A percentile compares a stretch with the other conserved stretches of the same genome.
These are phyloP conservation scores for Cryptococcus sp. DNA, from an alignment of 1,284 basidiomycete species.

Conservation along the genomic window DNA sequence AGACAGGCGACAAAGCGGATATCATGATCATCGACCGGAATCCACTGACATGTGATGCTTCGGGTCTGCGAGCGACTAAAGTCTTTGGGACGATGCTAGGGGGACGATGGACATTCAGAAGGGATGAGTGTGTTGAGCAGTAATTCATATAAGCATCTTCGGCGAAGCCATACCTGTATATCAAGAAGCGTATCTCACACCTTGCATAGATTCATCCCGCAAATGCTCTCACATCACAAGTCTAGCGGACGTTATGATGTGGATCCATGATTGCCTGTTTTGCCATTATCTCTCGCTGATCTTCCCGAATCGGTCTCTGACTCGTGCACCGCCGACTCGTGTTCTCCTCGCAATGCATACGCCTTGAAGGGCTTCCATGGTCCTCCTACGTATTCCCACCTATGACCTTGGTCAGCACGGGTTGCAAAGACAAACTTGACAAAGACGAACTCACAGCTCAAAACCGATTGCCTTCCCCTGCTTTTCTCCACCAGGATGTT, in stretches of 20 bases:
- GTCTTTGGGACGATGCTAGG: constrained; percentile 40
- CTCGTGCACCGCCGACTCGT: not conserved
- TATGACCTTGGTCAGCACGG: not conserved
- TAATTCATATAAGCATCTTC: too few species aligned
- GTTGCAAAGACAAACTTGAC: not conserved
- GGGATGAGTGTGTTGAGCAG: too few species aligned
- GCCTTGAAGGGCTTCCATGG: constrained; percentile 18
- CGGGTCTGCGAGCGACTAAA: constrained; percentile 28
- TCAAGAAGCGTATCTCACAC: too few species aligned
- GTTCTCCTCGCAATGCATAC: constrained; percentile 13
- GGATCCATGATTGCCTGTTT: too few species aligned
- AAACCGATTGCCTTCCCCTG: constrained; percentile 15
- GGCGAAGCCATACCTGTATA: too few species aligned
- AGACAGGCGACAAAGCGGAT: constrained; percentile 37
- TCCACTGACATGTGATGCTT: constrained; percentile 31
- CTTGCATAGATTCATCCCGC: too few species aligned
- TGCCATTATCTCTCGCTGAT: too few species aligned
- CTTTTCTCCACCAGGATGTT: constrained; percentile 6
- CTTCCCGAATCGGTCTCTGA: too few species aligned
- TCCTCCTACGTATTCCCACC: constrained; percentile 18
- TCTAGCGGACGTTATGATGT: too few species aligned
- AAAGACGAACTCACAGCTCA: constrained; percentile 11
- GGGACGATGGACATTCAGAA: constrained; percentile 34
- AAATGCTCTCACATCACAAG: too few species aligned
- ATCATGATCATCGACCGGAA: constrained; percentile 29